Evolutionary conservation across 345 rosid species (phyloP).

Genomic region (Arabidopsis arenosa): DNA sequence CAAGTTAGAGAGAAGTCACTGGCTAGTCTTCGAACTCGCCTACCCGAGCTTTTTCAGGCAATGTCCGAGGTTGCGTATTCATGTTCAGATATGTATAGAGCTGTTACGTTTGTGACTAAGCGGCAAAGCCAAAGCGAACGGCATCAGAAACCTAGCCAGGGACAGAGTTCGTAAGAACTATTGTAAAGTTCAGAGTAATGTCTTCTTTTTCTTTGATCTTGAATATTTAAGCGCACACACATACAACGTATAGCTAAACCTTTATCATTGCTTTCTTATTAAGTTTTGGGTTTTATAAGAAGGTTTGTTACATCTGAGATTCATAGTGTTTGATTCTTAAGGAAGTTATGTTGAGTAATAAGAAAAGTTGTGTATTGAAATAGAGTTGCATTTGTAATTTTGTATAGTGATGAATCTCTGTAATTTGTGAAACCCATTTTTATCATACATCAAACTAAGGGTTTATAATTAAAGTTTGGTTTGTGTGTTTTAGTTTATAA

Average conservation of each 20-base stretch:
- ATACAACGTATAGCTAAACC: constrained; percentile 13
- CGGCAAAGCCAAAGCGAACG: constrained; percentile 43
- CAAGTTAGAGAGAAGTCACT: constrained; percentile 90
- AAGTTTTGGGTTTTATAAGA: constrained; percentile 20
- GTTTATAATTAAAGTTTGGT: not conserved
- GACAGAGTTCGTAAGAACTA: constrained; percentile 26
- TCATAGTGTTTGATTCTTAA: constrained; percentile 6
- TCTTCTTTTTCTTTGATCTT: constrained; percentile 26
- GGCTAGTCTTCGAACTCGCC: constrained; percentile 62
- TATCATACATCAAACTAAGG: not conserved
- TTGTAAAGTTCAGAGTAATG: constrained; percentile 27
- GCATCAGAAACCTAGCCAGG: constrained; percentile 39
- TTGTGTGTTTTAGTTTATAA: not conserved
- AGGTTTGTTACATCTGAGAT: constrained; percentile 2
- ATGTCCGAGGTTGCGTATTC: constrained; percentile 58
- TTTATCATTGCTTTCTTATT: constrained; percentile 4
- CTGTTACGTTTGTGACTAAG: constrained; percentile 34
- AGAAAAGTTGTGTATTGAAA: not conserved
- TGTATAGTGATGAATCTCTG: constrained; percentile 5
- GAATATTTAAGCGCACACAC: not conserved
- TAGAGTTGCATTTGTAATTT: constrained; percentile 17
- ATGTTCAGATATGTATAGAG: constrained; percentile 55
- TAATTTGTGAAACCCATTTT: not conserved
- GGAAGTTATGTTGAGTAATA: constrained; percentile 13
- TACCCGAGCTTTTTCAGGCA: constrained; percentile 77